Percentiles rank a stretch among this genome's conserved stretches.
Conservation (phyloP, 148 eudicot species). For the Spergularia bocconei region DNA sequence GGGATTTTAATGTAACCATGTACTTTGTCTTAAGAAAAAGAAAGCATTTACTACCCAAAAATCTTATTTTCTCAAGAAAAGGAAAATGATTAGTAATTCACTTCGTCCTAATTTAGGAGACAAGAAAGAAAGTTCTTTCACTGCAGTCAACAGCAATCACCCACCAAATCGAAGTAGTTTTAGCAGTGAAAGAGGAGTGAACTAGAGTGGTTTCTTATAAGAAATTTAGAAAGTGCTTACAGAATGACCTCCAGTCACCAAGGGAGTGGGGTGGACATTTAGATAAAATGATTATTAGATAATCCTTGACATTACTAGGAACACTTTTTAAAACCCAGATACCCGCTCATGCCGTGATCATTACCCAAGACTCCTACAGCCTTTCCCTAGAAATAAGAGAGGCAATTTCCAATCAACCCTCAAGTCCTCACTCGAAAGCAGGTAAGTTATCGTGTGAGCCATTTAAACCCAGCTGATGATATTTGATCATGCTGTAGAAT, state of each 20-base stretch:
- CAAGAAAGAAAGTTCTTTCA: not conserved
- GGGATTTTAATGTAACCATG: no score
- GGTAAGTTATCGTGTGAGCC: not conserved
- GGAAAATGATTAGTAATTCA: no score
- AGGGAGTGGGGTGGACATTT: not conserved
- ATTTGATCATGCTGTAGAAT: not conserved
- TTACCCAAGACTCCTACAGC: not conserved
- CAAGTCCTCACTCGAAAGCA: not conserved
- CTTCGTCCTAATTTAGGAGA: not conserved
- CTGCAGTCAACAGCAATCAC: not conserved
- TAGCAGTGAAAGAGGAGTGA: not conserved
- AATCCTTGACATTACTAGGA: not conserved
- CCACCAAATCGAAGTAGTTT: not conserved
- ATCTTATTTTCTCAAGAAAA: no score
- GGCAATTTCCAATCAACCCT: not conserved
- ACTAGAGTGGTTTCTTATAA: not conserved
- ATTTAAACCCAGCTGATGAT: not conserved
- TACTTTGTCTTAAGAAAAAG: no score
- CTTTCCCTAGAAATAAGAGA: not conserved
- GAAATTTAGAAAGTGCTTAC: not conserved
- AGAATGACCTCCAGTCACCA: not conserved
- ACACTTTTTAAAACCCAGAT: not conserved
- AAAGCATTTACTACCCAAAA: no score
- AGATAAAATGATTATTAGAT: not conserved
- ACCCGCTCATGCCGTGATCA: not conserved